Evolutionary conservation across 805 yeast genomes (phyloP).

Genomic region (Kodamaea leandrae): DNA sequence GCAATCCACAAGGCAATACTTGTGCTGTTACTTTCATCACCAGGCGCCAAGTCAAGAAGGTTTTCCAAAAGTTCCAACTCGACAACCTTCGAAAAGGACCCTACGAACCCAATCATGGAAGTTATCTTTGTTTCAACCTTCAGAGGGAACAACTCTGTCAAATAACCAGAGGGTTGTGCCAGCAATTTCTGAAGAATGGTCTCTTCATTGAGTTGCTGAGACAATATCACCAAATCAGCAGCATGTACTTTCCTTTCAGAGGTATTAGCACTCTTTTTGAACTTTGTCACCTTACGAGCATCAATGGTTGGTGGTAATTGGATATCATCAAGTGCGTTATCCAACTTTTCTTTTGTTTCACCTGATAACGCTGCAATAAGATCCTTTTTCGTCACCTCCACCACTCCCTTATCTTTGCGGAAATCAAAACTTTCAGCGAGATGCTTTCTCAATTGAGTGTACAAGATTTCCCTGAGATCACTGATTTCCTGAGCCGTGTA

Average conservation of each 20-base stretch:
- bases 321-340: conserved; percentile 31
- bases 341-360: conserved; percentile 7
- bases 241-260: conserved; percentile 12
- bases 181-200: conserved; percentile 1
- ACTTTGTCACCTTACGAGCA: conserved; percentile 26
- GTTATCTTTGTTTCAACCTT: conserved; percentile 21
- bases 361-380: conserved; percentile 12
- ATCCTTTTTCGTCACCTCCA: conserved; percentile 11
- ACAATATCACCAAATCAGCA: conserved; percentile 15
- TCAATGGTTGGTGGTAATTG: conserved; percentile 38
- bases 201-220: conserved; percentile 13
- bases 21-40: background rate
- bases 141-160: conserved; percentile 18
- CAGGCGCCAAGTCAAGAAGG: conserved; percentile 15
- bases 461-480: background rate
- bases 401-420: background rate
- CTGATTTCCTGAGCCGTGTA: background rate
- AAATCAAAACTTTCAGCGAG: conserved; percentile 17
- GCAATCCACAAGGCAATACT: conserved; percentile 34
- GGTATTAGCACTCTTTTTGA: conserved; percentile 2
- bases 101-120: conserved; percentile 7
- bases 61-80: conserved; percentile 13
- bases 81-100: conserved; percentile 1
- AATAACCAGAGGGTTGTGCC: conserved; percentile 8
- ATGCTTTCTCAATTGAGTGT: conserved; percentile 13